Percentiles rank a stretch among this genome's conserved stretches.
phyloP scores from a whole-genome alignment of 2,329 filamentous ascomycete genomes.

The Hymenoscyphus scutula region DNA sequence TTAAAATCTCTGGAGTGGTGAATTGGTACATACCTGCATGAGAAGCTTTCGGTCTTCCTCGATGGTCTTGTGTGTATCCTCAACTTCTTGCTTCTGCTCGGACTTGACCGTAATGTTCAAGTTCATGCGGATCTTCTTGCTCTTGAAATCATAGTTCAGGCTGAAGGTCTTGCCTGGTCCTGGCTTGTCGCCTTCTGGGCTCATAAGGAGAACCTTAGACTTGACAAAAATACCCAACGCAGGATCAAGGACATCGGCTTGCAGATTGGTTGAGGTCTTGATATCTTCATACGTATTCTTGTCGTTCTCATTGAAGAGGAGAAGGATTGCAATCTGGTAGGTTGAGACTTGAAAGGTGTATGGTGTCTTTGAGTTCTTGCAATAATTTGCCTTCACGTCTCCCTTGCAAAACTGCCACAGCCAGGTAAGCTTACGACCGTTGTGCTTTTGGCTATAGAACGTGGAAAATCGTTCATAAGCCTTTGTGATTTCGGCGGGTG shows the following conservation, averaged over 20 bases:
- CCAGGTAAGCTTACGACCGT: constrained; percentile 94
- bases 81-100: constrained; percentile 93
- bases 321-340: constrained; percentile 94
- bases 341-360: constrained; percentile 97
- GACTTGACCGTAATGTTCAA: constrained; percentile 92
- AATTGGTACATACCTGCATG: constrained; percentile 72
- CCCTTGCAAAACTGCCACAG: constrained; percentile 98
- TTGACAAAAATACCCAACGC: constrained; percentile 85
- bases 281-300: constrained; percentile 86
- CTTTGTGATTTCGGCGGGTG: constrained; percentile 78
- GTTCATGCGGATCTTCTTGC: constrained; percentile 97
- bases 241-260: constrained; percentile 79
- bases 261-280: constrained; percentile 73
- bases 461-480: constrained; percentile 86
- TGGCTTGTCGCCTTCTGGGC: constrained; percentile 70
- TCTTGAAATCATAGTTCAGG: constrained; percentile 94
- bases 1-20: not conserved
- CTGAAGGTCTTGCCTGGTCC: constrained; percentile 75
- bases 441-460: constrained; percentile 97
- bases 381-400: constrained; percentile 90
- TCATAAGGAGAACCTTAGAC: constrained; percentile 80
- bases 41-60: constrained; percentile 96
- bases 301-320: constrained; percentile 92
- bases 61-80: constrained; percentile 98
- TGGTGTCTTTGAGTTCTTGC: constrained; percentile 82